These are phyloP conservation scores for Chlamydomonas sphaeroides DNA, from an alignment of 139 green algal species.

Conservation along the genomic window DNA sequence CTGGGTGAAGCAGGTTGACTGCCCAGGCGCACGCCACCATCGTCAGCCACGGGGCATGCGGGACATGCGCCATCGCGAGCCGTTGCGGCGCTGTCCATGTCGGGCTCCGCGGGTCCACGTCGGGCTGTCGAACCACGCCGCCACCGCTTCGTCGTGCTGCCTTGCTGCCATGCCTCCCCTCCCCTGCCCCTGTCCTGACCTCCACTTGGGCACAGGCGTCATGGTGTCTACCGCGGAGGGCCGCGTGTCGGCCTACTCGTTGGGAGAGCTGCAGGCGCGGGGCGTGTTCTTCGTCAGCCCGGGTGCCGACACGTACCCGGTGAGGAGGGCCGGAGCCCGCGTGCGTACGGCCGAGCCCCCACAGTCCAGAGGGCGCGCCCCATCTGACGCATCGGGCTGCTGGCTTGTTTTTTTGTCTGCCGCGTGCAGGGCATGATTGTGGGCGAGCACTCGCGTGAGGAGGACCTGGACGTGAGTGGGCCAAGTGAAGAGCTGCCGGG, in stretches of 20 bases:
- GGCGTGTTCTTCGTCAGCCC: constrained; percentile 84
- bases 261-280: constrained; percentile 76
- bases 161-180: neutral
- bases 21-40: no score
- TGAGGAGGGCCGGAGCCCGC: no score
- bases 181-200: neutral
- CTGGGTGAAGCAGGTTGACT: no score
- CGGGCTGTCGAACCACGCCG: no score
- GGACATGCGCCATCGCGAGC: no score
- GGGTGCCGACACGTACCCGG: constrained; percentile 76
- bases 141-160: neutral
- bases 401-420: no score
- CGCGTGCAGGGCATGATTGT: constrained; percentile 92
- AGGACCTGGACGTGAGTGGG: constrained; percentile 68
- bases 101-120: no score
- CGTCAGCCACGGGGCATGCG: no score
- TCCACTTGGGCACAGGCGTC: constrained; percentile 20
- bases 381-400: no score
- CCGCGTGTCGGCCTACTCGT: constrained; percentile 62
- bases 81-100: neutral
- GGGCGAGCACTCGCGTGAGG: constrained; percentile 76
- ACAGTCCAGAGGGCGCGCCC: no score
- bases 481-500: no score
- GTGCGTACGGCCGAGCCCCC: no score
- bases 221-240: constrained; percentile 75